Evolutionary conservation across 306 rosid genomes (phyloP).

Genomic region (Lathyrus oleraceus): DNA sequence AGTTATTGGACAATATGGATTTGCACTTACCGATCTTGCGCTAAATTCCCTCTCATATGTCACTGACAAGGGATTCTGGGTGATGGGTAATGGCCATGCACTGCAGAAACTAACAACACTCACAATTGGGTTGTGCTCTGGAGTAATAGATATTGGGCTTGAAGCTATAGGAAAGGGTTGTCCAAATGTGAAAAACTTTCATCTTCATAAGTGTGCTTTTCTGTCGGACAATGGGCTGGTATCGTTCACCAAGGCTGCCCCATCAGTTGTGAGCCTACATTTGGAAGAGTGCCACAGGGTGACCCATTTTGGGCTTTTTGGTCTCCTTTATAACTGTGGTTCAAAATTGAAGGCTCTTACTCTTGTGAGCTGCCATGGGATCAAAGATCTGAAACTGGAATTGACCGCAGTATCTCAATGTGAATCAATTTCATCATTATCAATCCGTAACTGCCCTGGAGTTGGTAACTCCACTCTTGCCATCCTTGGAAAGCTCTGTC

Average conservation of each 20-base stretch:
- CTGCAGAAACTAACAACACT: conserved; percentile 78
- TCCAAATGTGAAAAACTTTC: conserved; percentile 73
- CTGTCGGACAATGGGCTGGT: conserved; percentile 79
- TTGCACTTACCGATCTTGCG: conserved; percentile 63
- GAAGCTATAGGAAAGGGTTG: conserved; percentile 81
- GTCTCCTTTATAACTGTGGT: conserved; percentile 65
- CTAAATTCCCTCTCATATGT: conserved; percentile 64
- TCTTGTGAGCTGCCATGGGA: conserved; percentile 73
- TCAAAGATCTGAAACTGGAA: conserved; percentile 55
- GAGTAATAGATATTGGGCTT: conserved; percentile 74
- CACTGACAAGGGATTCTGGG: conserved; percentile 90
- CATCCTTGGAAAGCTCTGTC: conserved; percentile 69
- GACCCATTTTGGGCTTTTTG: conserved; percentile 77
- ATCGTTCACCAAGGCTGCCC: conserved; percentile 66
- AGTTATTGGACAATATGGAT: conserved; percentile 85
- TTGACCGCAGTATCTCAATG: conserved; percentile 49
- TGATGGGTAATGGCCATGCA: conserved; percentile 84
- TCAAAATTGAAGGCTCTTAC: conserved; percentile 69
- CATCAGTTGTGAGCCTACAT: conserved; percentile 72
- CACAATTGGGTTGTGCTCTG: conserved; percentile 65
- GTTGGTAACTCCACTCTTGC: conserved; percentile 69
- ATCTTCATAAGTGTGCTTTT: conserved; percentile 60
- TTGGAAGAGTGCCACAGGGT: conserved; percentile 93
- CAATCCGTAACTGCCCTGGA: conserved; percentile 78
- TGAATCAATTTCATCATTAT: conserved; percentile 57